Base-by-base conservation (phyloP, 331 rosid species). In the Erythrophleum ivorense region DNA sequence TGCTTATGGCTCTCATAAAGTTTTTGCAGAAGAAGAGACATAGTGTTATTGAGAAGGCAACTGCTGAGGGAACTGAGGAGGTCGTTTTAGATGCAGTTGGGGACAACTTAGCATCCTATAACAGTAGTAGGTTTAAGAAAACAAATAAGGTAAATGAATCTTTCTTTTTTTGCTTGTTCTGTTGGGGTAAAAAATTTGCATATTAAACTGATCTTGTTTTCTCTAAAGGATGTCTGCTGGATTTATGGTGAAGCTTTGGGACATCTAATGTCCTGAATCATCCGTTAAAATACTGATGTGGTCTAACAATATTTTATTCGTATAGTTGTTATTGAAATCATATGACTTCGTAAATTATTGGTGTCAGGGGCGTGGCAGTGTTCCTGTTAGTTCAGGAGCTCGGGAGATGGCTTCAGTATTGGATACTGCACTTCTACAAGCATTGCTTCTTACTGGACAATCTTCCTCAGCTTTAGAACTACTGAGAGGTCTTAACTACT, bases 61-160 rank as follows among this genome's bases (percentile, higher is more conserved):
- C 99, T 79, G 89, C 97, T 36, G 99, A 96, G 88, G 98, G 97
- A 87, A 96, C 99, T 66, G 97, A 94, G 80, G 98, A 94, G 91
- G 99, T 91, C 65, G 97, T 96, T 85, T 87, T 89, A 71, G 99
- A 88, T 84, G 99, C 92, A 11, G 97, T 92, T 80, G 98, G 98
- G 87, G 91, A 93, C 84, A 88, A 83, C 86, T 86, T 82, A 21
- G 48, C 86, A 57, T 84, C 91, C 68, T 87, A 82, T 84, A 91
- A 80, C 63, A 82, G 86, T 75, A 76, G 68, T 67, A 88, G 97
- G 88, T 85, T 83, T 77, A 96, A 85, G 87, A 96, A 91, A 86
- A 78, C 89, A 81, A 91, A 90, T 86, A 96, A 96, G 98, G 99
- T 96, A 81, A 81, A 69, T 49, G 68, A 31, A 36, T 11, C 60